These are phyloP conservation scores for Euphorbia peplus DNA, from an alignment of 345 rosid species.

Conservation along the genomic window DNA sequence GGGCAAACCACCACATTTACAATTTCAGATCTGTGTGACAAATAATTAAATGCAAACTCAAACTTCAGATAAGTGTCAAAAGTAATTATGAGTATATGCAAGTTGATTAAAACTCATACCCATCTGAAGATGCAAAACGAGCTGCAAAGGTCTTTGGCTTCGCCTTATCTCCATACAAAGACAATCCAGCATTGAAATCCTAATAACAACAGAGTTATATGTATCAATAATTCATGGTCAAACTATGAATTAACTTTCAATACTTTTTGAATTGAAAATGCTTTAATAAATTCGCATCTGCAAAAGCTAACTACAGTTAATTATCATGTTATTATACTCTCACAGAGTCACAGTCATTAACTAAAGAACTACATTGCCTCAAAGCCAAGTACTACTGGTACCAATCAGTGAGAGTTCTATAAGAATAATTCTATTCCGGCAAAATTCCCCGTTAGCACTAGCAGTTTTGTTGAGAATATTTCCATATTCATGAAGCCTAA, in stretches of 20 bases:
- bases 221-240: background rate
- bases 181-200: slow-evolving; percentile 82
- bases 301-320: background rate
- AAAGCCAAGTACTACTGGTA: too few relatives aligned
- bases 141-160: slow-evolving; percentile 82
- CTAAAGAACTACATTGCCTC: background rate
- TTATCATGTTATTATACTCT: background rate
- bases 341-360: background rate
- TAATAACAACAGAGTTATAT: slow-evolving; percentile 20
- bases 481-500: too few relatives aligned
- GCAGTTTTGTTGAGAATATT: too few relatives aligned
- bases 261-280: slow-evolving; percentile 1
- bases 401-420: too few relatives aligned
- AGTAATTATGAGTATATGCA: background rate
- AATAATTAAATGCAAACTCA: slow-evolving; percentile 12
- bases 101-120: slow-evolving; percentile 39
- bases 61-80: background rate
- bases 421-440: too few relatives aligned
- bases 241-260: background rate
- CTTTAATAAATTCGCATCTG: background rate
- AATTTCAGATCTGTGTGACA: slow-evolving; percentile 64
- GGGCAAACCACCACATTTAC: slow-evolving; percentile 74
- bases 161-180: slow-evolving; percentile 91
- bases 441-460: too few relatives aligned
- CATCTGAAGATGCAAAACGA: slow-evolving; percentile 78